phyloP scores from a whole-genome alignment of 192 early-diverging fungal species.

The Entophlyctis luteolus region DNA sequence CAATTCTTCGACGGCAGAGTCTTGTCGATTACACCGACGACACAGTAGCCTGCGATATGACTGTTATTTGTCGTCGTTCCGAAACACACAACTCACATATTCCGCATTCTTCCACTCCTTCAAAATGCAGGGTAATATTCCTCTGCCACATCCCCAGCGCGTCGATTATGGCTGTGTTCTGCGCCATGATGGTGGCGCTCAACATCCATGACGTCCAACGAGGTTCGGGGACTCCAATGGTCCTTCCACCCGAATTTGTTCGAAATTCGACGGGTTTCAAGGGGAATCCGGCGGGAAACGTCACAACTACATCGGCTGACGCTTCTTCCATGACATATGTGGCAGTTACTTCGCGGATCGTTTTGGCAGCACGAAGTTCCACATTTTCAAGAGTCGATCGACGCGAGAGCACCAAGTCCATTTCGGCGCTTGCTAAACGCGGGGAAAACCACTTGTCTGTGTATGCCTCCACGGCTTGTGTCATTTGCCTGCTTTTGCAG shows the following conservation, averaged over 20 bases:
- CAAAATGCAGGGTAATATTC: slow-evolving; percentile 89
- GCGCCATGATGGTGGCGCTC: slow-evolving; percentile 56
- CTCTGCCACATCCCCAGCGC: slow-evolving; percentile 72
- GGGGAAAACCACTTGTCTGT: slow-evolving; percentile 71
- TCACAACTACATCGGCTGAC: slow-evolving; percentile 67
- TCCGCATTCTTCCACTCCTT: slow-evolving; percentile 90
- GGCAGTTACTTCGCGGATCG: slow-evolving; percentile 65
- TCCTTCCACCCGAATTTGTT: slow-evolving; percentile 44
- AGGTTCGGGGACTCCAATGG: slow-evolving; percentile 66
- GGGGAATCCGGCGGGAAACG: slow-evolving; percentile 66
- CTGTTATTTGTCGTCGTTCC: not conserved
- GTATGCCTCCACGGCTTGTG: slow-evolving; percentile 68
- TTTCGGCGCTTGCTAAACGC: slow-evolving; percentile 56
- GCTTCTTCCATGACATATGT: slow-evolving; percentile 76
- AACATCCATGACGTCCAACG: slow-evolving; percentile 67
- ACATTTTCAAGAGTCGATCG: slow-evolving; percentile 53
- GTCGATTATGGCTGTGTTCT: slow-evolving; percentile 78
- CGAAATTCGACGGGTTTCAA: slow-evolving; percentile 68
- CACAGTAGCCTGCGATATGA: slow-evolving; percentile 67
- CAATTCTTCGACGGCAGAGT: slow-evolving; percentile 86
- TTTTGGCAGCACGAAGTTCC: slow-evolving; percentile 58
- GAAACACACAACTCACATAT: slow-evolving; percentile 60
- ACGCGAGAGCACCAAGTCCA: slow-evolving; percentile 54
- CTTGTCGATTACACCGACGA: slow-evolving; percentile 83
- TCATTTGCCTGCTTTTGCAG: slow-evolving; percentile 73